Evolutionary conservation across 495 filamentous ascomycete species (phyloP).

Genomic region (Lophiotrema nucula): DNA sequence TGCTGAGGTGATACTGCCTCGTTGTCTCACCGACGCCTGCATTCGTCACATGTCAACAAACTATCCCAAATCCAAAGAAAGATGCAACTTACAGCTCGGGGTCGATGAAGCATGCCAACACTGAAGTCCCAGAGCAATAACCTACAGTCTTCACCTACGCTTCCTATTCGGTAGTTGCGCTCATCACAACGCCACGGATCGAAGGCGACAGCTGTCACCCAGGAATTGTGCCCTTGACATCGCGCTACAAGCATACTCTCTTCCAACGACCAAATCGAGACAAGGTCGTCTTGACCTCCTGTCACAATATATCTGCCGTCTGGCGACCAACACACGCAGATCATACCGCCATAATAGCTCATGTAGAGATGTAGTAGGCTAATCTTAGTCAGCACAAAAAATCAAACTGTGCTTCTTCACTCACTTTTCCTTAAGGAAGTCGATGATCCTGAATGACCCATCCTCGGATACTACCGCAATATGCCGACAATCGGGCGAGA

Average conservation of each 20-base stretch:
- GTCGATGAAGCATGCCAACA: conserved; percentile 90
- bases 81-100: conserved; percentile 64
- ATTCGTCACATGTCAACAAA: conserved; percentile 11
- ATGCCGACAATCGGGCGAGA: conserved; percentile 81
- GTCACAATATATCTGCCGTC: conserved; percentile 95
- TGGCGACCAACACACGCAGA: conserved; percentile 94
- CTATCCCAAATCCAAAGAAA: neutral
- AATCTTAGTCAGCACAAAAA: conserved; percentile 22
- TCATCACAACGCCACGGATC: conserved; percentile 97
- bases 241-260: conserved; percentile 84
- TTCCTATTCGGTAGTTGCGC: conserved; percentile 89
- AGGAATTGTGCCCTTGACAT: conserved; percentile 91
- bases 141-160: conserved; percentile 89
- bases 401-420: conserved; percentile 35
- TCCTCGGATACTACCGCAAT: conserved; percentile 93
- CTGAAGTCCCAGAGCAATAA: conserved; percentile 96
- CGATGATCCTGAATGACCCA: conserved; percentile 81
- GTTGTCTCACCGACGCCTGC: conserved; percentile 55
- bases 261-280: conserved; percentile 87
- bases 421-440: conserved; percentile 87
- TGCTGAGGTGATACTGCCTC: conserved; percentile 54
- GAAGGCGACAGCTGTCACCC: conserved; percentile 90
- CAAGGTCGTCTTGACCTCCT: conserved; percentile 91
- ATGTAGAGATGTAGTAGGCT: conserved; percentile 82
- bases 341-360: conserved; percentile 88